Evolutionary conservation across 441 rosid genomes (phyloP).

Genomic region (Isatis lusitanica): DNA sequence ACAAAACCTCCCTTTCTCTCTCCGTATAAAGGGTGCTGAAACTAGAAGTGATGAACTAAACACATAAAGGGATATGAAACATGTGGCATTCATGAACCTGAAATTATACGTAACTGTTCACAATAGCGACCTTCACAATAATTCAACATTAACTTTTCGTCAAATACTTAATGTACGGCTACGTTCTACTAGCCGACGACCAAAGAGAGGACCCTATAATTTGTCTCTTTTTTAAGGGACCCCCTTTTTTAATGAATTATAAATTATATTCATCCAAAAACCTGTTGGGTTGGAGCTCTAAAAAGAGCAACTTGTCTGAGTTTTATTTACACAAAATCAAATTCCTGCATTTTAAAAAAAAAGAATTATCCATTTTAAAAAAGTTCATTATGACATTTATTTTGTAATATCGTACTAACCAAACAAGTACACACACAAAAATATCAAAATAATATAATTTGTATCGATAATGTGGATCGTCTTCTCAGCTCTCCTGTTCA

Average conservation of each 20-base stretch:
- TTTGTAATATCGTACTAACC: not conserved
- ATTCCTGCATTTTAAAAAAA: too few relatives aligned
- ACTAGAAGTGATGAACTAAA: not conserved
- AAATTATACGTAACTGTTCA: not conserved
- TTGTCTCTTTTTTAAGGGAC: too few relatives aligned
- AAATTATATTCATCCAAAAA: too few relatives aligned
- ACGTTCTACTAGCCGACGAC: not conserved
- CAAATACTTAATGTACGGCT: not conserved
- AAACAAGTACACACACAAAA: not conserved
- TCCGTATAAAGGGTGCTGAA: not conserved
- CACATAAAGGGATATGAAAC: slow-evolving; percentile 1
- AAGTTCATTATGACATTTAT: too few relatives aligned
- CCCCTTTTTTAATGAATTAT: too few relatives aligned
- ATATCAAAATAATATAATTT: not conserved
- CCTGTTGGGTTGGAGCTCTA: too few relatives aligned
- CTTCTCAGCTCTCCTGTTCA: not conserved
- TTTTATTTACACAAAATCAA: too few relatives aligned
- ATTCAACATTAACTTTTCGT: not conserved
- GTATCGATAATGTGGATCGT: not conserved
- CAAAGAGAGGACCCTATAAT: too few relatives aligned
- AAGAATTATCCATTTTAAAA: not conserved
- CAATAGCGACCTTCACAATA: not conserved
- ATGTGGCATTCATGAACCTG: not conserved
- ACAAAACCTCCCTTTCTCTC: not conserved
- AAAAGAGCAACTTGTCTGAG: too few relatives aligned